Percentiles rank a stretch among this genome's conserved stretches.
These are phyloP conservation scores for Metarhizium album DNA, from an alignment of 2,329 filamentous ascomycete genomes.

Conservation along the genomic window DNA sequence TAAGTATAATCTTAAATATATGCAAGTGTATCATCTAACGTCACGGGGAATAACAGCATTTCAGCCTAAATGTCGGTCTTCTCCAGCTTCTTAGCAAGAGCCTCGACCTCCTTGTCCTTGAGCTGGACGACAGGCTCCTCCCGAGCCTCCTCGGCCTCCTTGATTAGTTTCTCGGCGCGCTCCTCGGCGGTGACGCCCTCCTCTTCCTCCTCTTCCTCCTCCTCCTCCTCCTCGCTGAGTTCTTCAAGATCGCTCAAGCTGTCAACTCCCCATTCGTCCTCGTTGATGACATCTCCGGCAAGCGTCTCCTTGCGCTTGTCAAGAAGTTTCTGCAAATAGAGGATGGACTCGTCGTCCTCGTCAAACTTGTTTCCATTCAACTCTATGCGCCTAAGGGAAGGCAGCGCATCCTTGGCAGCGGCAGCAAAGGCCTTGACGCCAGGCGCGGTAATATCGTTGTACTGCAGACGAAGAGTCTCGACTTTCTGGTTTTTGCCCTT, in stretches of 20 bases:
- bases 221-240: conserved; percentile 57
- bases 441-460: conserved; percentile 80
- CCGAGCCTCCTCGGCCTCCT: conserved; percentile 62
- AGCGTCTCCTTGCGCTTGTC: conserved; percentile 67
- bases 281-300: conserved; percentile 54
- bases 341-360: conserved; percentile 69
- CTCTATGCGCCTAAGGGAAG: conserved; percentile 73
- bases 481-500: conserved; percentile 70
- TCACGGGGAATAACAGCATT: conserved; percentile 1
- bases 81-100: conserved; percentile 61
- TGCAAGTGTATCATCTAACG: conserved; percentile 1
- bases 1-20: conserved; percentile 5
- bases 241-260: conserved; percentile 79
- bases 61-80: conserved; percentile 50
- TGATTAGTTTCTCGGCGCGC: conserved; percentile 56
- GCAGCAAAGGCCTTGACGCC: conserved; percentile 61
- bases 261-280: conserved; percentile 78
- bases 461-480: conserved; percentile 74
- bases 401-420: conserved; percentile 58
- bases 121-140: conserved; percentile 60
- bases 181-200: conserved; percentile 51
- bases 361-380: conserved; percentile 92
- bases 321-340: conserved; percentile 58
- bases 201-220: conserved; percentile 58
- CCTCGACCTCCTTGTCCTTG: conserved; percentile 71